These are phyloP conservation scores for Phytophthora crassamura DNA, from an alignment of 352 stramenopile genomes.

Conservation along the genomic window DNA sequence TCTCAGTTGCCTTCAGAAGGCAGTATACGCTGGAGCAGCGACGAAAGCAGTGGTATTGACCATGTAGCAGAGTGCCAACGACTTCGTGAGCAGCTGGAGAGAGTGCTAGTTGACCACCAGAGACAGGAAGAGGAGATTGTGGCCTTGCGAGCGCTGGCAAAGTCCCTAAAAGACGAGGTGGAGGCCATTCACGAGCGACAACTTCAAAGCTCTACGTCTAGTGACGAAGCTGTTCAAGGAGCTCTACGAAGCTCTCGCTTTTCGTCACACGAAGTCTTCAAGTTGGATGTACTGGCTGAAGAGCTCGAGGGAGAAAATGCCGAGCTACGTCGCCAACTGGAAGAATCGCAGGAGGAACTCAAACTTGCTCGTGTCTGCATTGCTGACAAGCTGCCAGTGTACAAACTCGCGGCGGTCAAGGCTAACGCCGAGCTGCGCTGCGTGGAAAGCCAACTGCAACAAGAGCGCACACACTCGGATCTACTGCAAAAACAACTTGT, in stretches of 20 bases:
- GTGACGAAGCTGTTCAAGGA: neutral
- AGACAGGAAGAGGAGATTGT: conserved; percentile 70
- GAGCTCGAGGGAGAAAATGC: conserved; percentile 51
- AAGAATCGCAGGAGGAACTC: conserved; percentile 19
- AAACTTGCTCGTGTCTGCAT: conserved; percentile 20
- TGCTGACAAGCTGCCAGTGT: conserved; percentile 31
- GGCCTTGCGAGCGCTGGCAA: conserved; percentile 57
- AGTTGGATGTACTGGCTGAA: conserved; percentile 55
- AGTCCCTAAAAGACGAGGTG: conserved; percentile 63
- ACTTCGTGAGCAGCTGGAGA: conserved; percentile 58
- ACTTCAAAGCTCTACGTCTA: neutral
- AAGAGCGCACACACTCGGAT: conserved; percentile 45
- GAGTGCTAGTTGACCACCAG: conserved; percentile 50
- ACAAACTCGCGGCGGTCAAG: conserved; percentile 46
- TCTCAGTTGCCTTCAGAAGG: neutral
- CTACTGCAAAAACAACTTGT: conserved; percentile 38
- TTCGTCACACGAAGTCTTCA: conserved; percentile 53
- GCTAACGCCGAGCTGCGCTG: conserved; percentile 46
- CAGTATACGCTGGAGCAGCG: conserved; percentile 6
- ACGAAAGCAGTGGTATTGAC: conserved; percentile 10
- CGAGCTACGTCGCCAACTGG: conserved; percentile 32
- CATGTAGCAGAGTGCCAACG: conserved; percentile 42
- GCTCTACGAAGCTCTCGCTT: neutral
- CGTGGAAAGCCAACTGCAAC: conserved; percentile 43
- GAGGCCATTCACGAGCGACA: conserved; percentile 45